Percentiles rank a stretch among this genome's conserved stretches.
Conservation (phyloP, 169 alveolate species). For the Fabrea salina region DNA sequence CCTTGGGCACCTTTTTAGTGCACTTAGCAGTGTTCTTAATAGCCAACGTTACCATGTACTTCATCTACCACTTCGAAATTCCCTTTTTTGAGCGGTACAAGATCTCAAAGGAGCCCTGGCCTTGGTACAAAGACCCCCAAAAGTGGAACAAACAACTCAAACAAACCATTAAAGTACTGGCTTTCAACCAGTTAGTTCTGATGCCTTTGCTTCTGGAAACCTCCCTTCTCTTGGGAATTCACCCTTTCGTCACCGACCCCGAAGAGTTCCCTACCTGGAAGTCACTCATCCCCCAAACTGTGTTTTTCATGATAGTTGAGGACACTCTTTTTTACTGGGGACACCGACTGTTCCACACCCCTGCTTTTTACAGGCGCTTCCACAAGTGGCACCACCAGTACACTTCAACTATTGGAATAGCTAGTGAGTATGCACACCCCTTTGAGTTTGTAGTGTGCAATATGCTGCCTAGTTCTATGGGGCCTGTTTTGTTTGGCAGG, state of each 20-base stretch:
- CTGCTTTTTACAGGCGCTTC: constrained; percentile 48
- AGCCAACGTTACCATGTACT: constrained; percentile 39
- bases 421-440: constrained; percentile 72
- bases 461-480: constrained; percentile 52
- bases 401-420: constrained; percentile 48
- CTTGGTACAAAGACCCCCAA: constrained; percentile 41
- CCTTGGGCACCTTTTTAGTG: constrained; percentile 13
- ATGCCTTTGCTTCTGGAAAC: constrained; percentile 11
- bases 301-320: constrained; percentile 64
- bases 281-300: constrained; percentile 38
- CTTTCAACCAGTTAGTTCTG: constrained; percentile 20
- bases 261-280: constrained; percentile 46
- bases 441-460: constrained; percentile 56
- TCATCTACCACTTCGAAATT: constrained; percentile 45
- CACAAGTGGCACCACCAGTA: constrained; percentile 74
- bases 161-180: constrained; percentile 21
- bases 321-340: constrained; percentile 62
- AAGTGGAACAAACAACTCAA: constrained; percentile 32
- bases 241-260: background rate
- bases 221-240: background rate
- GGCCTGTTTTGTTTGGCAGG: constrained; percentile 46
- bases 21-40: constrained; percentile 28
- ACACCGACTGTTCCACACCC: constrained; percentile 69
- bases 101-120: constrained; percentile 52
- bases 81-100: constrained; percentile 72